phyloP scores from a whole-genome alignment of 2,329 filamentous ascomycete genomes.

The Myriosclerotinia curreyana region DNA sequence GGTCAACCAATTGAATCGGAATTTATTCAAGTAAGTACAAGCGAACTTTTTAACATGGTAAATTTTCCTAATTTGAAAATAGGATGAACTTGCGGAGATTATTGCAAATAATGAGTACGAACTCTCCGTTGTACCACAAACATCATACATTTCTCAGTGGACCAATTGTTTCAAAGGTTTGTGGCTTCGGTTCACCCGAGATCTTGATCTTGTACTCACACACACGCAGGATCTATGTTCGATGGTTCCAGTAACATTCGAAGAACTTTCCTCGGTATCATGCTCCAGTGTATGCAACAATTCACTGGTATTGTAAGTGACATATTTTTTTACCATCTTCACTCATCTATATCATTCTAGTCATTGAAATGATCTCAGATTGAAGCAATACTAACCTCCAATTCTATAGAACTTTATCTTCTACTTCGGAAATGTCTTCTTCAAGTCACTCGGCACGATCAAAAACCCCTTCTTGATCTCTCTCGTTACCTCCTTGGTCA shows the following conservation, averaged over 20 bases:
- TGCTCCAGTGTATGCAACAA: conserved; percentile 78
- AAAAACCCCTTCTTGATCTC: conserved; percentile 77
- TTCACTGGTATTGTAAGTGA: conserved; percentile 57
- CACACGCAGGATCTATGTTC: conserved; percentile 16
- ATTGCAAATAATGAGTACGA: conserved; percentile 89
- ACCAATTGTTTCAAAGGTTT: conserved; percentile 64
- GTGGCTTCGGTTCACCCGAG: conserved; percentile 54
- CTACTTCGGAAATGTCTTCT: conserved; percentile 82
- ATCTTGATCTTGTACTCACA: conserved; percentile 76
- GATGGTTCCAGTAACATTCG: conserved; percentile 52
- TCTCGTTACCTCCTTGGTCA: conserved; percentile 83
- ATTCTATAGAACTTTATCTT: conserved; percentile 72
- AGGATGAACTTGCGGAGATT: conserved; percentile 74
- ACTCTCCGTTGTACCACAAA: conserved; percentile 61
- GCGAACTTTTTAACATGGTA: not conserved
- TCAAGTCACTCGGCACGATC: conserved; percentile 74
- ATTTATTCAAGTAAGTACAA: conserved; percentile 57
- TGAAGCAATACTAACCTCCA: not conserved
- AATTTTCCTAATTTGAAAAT: not conserved
- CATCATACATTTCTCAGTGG: conserved; percentile 68
- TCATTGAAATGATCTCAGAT: not conserved
- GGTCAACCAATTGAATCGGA: conserved; percentile 70
- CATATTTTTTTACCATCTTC: not conserved
- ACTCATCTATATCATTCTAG: not conserved
- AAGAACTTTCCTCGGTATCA: conserved; percentile 67